phyloP scores from a whole-genome alignment of 345 rosid genomes.

The Hibiscus mutabilis region DNA sequence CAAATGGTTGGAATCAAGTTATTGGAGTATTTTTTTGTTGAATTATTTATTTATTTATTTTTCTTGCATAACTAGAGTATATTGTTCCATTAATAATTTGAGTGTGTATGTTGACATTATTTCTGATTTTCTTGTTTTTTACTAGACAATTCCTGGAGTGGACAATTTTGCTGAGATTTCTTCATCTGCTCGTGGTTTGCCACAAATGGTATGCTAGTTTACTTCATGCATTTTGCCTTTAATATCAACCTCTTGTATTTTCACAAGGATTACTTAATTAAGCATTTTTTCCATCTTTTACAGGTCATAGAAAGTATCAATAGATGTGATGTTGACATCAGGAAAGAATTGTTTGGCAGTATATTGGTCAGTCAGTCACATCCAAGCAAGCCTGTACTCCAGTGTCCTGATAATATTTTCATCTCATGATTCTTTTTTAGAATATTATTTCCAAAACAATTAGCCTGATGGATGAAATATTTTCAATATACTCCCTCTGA shows the following conservation, averaged over 20 bases:
- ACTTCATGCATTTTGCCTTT: not conserved
- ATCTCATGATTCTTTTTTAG: not conserved
- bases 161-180: slow-evolving; percentile 57
- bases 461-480: not conserved
- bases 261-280: not conserved
- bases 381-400: not conserved
- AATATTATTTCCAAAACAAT: not conserved
- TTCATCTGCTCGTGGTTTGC: slow-evolving; percentile 69
- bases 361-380: slow-evolving; percentile 52
- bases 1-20: not conserved
- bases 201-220: slow-evolving; percentile 68
- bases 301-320: slow-evolving; percentile 95
- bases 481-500: too few species aligned
- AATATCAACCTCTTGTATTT: not conserved
- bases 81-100: not conserved
- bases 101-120: not conserved
- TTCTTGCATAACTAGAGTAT: not conserved
- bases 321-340: slow-evolving; percentile 88
- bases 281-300: slow-evolving; percentile 16
- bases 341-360: slow-evolving; percentile 91
- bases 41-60: not conserved
- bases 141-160: slow-evolving; percentile 90
- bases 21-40: not conserved
- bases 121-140: slow-evolving; percentile 4
- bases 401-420: not conserved